Evolutionary conservation across 108 stramenopile genomes (phyloP), one percentile per base, ranked within the genome.

Genomic region (Conticribra weissflogii): DNA sequence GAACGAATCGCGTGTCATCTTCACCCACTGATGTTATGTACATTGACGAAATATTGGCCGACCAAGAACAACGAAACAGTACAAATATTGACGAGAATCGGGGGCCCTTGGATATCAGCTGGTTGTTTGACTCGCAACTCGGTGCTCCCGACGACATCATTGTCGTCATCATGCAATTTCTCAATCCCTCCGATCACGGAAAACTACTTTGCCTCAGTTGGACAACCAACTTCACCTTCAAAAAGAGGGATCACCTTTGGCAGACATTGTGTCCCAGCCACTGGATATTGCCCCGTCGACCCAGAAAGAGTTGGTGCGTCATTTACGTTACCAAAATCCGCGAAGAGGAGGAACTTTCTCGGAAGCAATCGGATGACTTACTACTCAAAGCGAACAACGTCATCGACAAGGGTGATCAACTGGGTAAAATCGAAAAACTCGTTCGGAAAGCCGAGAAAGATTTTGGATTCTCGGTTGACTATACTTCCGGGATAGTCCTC

Each of bases 261-360:
- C 63, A 67, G 49, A 62, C 56, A 49, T 68, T 90, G 46, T 94
- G 88, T 60, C 87, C 86, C 16, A 62, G 66, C 8, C 81, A 86
- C 51, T 94, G 92, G 92, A 81, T 83, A 32, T 51, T 94, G 3
- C 89, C 92, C 21, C 82, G 92, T 19, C 63, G 89, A 34, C 89
- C 92, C 21, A 63, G 92, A 25, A 91, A 94, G 53, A 83, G 85
- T 2, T 94, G 92, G 92, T 84, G 85, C 63, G 76, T 83, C 24
- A 48, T 94, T 28, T 94, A 91, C 59, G 69, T 89, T 32, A 68
- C 76, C 23, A 78, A 75, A 25, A 78, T 89, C 46, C 78, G 75
- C 36, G 63, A 47, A 2, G 87, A 88, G 53, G 80, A 68, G 34
- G 80, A 79, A 51, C 60, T 62, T 7, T 65, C 82, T 21, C 86